phyloP scores from a whole-genome alignment of 805 yeast genomes.

The Cyberlindnera mississippiensis region DNA sequence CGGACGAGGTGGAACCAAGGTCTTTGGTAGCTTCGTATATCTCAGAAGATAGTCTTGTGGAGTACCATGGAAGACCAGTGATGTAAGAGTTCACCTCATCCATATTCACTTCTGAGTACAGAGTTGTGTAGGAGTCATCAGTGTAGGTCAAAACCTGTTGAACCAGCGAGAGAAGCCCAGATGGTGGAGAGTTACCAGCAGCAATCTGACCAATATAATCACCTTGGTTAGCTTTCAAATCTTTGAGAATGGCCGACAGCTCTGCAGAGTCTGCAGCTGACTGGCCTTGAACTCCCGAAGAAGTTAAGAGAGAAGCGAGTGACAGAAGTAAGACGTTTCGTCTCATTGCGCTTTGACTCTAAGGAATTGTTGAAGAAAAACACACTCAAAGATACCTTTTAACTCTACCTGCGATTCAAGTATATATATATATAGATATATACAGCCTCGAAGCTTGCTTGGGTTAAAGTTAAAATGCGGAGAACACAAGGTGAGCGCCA shows the following conservation, averaged over 20 bases:
- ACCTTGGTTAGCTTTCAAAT: conserved; percentile 12
- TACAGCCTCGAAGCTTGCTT: no score
- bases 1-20: no score
- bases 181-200: conserved; percentile 24
- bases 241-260: conserved; percentile 9
- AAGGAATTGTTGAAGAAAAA: no score
- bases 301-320: neutral
- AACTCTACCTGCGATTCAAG: no score
- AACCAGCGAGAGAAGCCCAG: conserved; percentile 27
- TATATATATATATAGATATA: no score
- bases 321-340: neutral
- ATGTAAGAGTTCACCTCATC: conserved; percentile 27
- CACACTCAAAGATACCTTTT: no score
- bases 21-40: no score
- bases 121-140: no score
- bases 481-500: no score
- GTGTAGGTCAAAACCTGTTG: conserved; percentile 13
- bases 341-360: no score
- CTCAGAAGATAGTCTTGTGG: neutral
- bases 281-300: no score
- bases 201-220: conserved; percentile 20
- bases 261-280: neutral
- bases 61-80: conserved; percentile 31
- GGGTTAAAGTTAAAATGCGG: no score
- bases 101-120: neutral